A percentile compares a stretch with the other conserved stretches of the same genome.
Conservation (phyloP, 441 rosid species). For the Manihot esculenta region DNA sequence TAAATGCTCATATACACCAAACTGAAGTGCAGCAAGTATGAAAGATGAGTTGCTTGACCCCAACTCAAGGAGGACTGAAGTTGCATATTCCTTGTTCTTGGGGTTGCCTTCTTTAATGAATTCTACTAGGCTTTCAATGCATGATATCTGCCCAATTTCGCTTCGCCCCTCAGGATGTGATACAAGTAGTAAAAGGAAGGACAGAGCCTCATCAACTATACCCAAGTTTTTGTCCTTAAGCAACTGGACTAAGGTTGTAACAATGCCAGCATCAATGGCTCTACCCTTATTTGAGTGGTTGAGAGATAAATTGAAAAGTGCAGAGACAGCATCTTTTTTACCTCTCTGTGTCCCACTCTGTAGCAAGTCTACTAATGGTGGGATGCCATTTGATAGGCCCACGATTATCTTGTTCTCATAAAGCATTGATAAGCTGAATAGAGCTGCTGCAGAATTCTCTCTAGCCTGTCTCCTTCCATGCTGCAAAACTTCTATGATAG, state of each 20-base stretch:
- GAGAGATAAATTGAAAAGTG: constrained; percentile 53
- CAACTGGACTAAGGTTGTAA: constrained; percentile 41
- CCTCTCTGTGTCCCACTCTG: constrained; percentile 52
- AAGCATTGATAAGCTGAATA: constrained; percentile 79
- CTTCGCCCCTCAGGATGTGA: constrained; percentile 60
- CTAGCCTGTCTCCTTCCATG: constrained; percentile 59
- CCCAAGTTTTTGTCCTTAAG: constrained; percentile 47
- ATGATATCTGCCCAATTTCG: constrained; percentile 59
- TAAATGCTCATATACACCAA: constrained; percentile 67
- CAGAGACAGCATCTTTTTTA: constrained; percentile 64
- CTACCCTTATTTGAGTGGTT: constrained; percentile 49
- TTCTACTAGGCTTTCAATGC: constrained; percentile 60
- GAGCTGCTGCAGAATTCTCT: constrained; percentile 84
- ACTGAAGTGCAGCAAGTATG: constrained; percentile 75
- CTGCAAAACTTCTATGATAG: constrained; percentile 56
- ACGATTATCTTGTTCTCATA: constrained; percentile 63
- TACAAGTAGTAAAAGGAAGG: constrained; percentile 61
- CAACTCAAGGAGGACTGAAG: constrained; percentile 64
- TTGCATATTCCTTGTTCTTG: constrained; percentile 70
- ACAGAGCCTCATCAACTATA: constrained; percentile 81
- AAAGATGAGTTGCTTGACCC: constrained; percentile 59
- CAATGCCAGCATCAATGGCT: constrained; percentile 55
- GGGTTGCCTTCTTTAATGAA: constrained; percentile 64
- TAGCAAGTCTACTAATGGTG: constrained; percentile 49
- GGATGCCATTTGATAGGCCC: constrained; percentile 48